Evolutionary conservation across 495 filamentous ascomycete genomes (phyloP).

Genomic region (Lophium mytilinum): DNA sequence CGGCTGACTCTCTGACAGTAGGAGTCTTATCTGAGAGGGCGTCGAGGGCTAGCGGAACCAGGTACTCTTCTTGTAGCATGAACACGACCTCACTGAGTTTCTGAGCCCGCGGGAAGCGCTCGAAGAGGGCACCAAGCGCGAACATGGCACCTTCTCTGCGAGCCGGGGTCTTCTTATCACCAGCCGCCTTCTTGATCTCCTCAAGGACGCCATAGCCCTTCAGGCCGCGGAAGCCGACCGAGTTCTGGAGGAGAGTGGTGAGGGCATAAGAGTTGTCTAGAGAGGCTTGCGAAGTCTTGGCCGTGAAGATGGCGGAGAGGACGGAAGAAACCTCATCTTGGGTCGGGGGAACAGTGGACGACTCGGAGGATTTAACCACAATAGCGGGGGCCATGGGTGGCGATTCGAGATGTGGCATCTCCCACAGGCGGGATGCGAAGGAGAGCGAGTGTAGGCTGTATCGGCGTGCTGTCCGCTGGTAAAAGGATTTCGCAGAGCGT

Average conservation of each 20-base stretch:
- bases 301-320: constrained; percentile 65
- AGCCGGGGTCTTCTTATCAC: constrained; percentile 87
- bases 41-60: constrained; percentile 69
- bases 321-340: constrained; percentile 64
- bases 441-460: background rate
- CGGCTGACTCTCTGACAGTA: constrained; percentile 80
- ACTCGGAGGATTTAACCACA: constrained; percentile 52
- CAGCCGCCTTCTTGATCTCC: constrained; percentile 73
- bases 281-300: constrained; percentile 75
- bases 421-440: background rate
- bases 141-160: constrained; percentile 90
- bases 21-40: constrained; percentile 82
- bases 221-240: constrained; percentile 69
- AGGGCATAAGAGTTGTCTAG: constrained; percentile 81
- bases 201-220: constrained; percentile 62
- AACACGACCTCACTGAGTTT: constrained; percentile 74
- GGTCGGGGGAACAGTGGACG: constrained; percentile 52
- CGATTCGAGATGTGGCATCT: constrained; percentile 60
- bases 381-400: constrained; percentile 51
- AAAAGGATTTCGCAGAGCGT: background rate
- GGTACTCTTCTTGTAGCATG: constrained; percentile 66
- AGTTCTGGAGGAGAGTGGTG: constrained; percentile 67
- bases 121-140: constrained; percentile 84
- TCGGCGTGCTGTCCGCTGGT: too few relatives aligned
- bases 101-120: constrained; percentile 72